A percentile compares a stretch with the other conserved stretches of the same genome.
phyloP scores from a whole-genome alignment of 306 rosid genomes.

The Dryas drummondii region DNA sequence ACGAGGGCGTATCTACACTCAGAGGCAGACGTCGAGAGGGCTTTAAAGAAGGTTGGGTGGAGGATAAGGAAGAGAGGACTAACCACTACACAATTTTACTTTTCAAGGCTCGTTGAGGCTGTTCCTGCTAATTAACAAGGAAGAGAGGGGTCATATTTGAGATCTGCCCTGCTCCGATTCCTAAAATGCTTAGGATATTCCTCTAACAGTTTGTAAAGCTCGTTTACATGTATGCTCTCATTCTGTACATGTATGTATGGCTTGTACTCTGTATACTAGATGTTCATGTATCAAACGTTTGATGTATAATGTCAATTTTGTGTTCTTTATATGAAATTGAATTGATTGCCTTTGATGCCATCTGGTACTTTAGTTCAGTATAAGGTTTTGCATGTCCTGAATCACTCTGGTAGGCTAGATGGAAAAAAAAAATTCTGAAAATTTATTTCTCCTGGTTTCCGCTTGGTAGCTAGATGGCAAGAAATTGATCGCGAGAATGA shows the following conservation, averaged over 20 bases:
- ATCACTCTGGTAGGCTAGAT: not conserved
- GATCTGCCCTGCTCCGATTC: conserved; percentile 37
- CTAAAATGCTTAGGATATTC: conserved; percentile 31
- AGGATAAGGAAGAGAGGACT: conserved; percentile 76
- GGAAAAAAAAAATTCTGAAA: not conserved
- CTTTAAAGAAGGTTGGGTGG: conserved; percentile 83
- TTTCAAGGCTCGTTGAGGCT: conserved; percentile 86
- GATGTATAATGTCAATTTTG: conserved; percentile 13
- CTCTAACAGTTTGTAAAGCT: conserved; percentile 44
- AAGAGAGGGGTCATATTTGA: conserved; percentile 38
- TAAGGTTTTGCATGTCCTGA: not conserved
- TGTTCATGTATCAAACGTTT: conserved; percentile 15
- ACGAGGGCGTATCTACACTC: conserved; percentile 93
- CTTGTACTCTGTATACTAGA: conserved; percentile 12
- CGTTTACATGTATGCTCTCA: conserved; percentile 25
- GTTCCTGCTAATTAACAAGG: conserved; percentile 57
- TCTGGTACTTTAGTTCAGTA: not conserved
- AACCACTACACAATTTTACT: conserved; percentile 80
- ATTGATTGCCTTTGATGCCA: conserved; percentile 1
- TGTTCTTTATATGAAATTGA: not conserved
- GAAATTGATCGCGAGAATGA: not conserved
- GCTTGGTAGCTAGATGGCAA: not conserved
- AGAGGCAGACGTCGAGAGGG: conserved; percentile 82
- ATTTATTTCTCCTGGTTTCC: not conserved
- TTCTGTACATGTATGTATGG: conserved; percentile 33